These are phyloP conservation scores for Kwoniella botswanensis DNA, from an alignment of 768 basidiomycete species.

Conservation along the genomic window DNA sequence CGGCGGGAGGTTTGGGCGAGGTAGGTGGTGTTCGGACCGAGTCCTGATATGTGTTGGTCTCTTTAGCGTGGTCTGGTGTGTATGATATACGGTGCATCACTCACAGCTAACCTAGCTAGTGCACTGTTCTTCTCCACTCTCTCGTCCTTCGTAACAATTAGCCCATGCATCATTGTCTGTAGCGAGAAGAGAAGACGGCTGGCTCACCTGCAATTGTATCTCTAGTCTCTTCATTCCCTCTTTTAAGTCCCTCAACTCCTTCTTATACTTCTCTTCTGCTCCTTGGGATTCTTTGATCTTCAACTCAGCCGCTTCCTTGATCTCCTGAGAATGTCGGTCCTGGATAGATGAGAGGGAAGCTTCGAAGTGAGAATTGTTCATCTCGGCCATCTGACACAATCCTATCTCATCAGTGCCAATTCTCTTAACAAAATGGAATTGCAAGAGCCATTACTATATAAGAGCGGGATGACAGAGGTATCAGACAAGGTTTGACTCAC, in stretches of 20 bases:
- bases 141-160: constrained; percentile 26
- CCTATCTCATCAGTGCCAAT: too few relatives aligned
- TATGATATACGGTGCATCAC: background rate
- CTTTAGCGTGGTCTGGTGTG: too few relatives aligned
- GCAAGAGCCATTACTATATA: too few relatives aligned
- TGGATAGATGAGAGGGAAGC: constrained; percentile 30
- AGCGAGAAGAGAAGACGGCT: too few relatives aligned
- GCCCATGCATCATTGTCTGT: background rate
- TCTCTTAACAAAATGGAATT: too few relatives aligned
- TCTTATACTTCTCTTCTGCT: constrained; percentile 10
- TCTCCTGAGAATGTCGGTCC: constrained; percentile 24
- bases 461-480: too few relatives aligned
- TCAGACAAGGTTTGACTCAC: constrained; percentile 23
- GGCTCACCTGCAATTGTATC: constrained; percentile 33
- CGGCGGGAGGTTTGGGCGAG: constrained; percentile 17
- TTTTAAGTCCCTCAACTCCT: constrained; percentile 24
- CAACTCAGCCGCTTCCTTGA: constrained; percentile 9
- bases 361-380: constrained; percentile 49
- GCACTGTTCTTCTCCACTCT: constrained; percentile 33
- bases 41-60: background rate
- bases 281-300: constrained; percentile 5
- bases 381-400: constrained; percentile 36
- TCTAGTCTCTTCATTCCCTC: constrained; percentile 20
- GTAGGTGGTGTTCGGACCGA: constrained; percentile 30
- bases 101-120: constrained; percentile 26